These are phyloP conservation scores for Gonapodya prolifera DNA, from an alignment of 192 early-diverging fungal genomes.

Conservation along the genomic window DNA sequence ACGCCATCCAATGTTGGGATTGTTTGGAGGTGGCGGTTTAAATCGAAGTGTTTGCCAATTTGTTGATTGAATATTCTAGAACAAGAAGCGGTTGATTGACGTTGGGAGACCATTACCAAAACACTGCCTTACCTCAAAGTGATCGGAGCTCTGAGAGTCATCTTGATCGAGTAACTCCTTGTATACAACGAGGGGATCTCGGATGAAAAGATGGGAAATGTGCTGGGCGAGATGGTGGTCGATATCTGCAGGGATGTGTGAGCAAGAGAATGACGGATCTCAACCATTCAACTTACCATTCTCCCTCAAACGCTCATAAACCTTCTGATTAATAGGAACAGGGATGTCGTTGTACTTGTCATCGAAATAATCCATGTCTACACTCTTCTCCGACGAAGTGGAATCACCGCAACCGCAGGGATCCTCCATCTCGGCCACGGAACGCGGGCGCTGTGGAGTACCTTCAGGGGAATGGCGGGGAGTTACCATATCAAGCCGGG, in stretches of 20 bases:
- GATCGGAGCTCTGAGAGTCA: slow-evolving; percentile 72
- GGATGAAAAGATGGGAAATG: slow-evolving; percentile 92
- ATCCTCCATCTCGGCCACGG: slow-evolving; percentile 7
- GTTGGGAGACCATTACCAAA: neutral
- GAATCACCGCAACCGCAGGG: neutral
- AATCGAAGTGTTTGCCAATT: slow-evolving; percentile 99
- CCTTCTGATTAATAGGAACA: slow-evolving; percentile 65
- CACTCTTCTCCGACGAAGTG: slow-evolving; percentile 18
- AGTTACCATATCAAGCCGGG: slow-evolving; percentile 7
- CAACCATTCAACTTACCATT: slow-evolving; percentile 16
- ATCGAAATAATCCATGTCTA: slow-evolving; percentile 51
- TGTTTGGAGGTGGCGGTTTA: slow-evolving; percentile 88
- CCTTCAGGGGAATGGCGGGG: neutral
- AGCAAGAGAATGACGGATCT: neutral
- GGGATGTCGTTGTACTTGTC: slow-evolving; percentile 87
- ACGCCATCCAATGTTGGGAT: slow-evolving; percentile 84
- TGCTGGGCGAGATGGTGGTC: slow-evolving; percentile 84
- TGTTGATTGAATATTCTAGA: slow-evolving; percentile 88
- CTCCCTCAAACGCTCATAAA: slow-evolving; percentile 55
- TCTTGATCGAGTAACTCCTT: slow-evolving; percentile 79
- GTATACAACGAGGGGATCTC: slow-evolving; percentile 93
- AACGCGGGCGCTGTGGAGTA: neutral
- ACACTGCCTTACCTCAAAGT: slow-evolving; percentile 62
- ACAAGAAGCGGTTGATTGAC: neutral
- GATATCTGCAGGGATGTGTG: slow-evolving; percentile 30